Evolutionary conservation across 768 basidiomycete genomes (phyloP), one percentile per base, ranked within the genome.

Genomic region (Collybia mongolica): DNA sequence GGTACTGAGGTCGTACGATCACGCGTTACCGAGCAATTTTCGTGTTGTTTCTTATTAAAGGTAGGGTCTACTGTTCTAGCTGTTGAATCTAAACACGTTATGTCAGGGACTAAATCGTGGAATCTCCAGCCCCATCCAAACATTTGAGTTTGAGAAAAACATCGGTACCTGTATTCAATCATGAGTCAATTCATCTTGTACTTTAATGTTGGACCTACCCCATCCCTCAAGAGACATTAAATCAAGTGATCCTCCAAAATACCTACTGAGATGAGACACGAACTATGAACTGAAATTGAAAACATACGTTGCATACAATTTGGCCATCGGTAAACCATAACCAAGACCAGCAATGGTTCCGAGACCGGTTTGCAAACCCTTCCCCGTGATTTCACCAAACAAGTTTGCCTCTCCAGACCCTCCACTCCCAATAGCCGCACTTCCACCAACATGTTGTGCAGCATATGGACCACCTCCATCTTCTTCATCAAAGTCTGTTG

Each of bases 261-360:
- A 94, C 55, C 82, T 85, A 47, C 51, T 53, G 3, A 23, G 57
- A 56, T 43, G n/a, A 29, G 12, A 36, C 2, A 45, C 37, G 11
- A 7, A 7, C 2, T 24, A 23, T 5, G 11, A 35, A n/a, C 2
- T 17, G 17, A 36, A 45, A 12, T 17, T 26, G 24, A 39, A 15
- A 28, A 62, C 75, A 47, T 53, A 83, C 78, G 72, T 81, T 14
- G 86, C 83, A 58, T 89, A 88, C 42, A 90, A 64, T 49, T 76
- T 76, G 65, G 86, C 88, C 88, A 90, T 89, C 9, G 88, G 88
- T 46, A 90, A 68, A 1, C 93, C 93, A 55, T 93, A 95, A 2
- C 93, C 93, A 24, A 95, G 68, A 0, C 93, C 93, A 6, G 93
- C 92, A 50, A 95, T 88, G 2, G 90, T 91, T n/a, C 93, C 93